Percentiles rank a stretch among this genome's conserved stretches.
Evolutionary conservation across 1,284 basidiomycete genomes (phyloP).

Genomic region (Albatrellus sp.): DNA sequence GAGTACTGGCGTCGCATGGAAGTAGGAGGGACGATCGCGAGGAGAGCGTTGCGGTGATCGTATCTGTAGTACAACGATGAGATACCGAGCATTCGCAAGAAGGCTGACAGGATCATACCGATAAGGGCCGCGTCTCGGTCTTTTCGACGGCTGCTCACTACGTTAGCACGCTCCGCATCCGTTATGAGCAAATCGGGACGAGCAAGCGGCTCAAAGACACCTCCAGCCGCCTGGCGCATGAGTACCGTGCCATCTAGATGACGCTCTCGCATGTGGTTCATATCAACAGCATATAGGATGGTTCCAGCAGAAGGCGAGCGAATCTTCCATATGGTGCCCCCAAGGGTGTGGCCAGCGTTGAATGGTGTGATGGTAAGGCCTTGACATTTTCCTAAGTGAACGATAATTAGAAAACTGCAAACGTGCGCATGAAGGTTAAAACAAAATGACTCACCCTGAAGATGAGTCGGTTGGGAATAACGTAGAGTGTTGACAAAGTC

Average conservation of each 20-base stretch:
- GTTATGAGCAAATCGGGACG: constrained; percentile 90
- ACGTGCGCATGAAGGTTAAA: not conserved
- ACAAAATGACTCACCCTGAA: constrained; percentile 56
- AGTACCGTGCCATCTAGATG: constrained; percentile 93
- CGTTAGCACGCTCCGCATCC: constrained; percentile 75
- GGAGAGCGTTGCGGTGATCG: constrained; percentile 74
- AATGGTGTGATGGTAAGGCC: constrained; percentile 94
- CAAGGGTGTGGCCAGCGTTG: constrained; percentile 90
- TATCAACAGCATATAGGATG: constrained; percentile 88
- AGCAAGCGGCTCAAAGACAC: constrained; percentile 79
- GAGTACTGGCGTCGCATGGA: constrained; percentile 89
- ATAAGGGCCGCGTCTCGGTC: constrained; percentile 86
- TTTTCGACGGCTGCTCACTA: constrained; percentile 78
- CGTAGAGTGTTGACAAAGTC: constrained; percentile 85
- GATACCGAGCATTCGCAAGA: not conserved
- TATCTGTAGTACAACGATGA: constrained; percentile 34
- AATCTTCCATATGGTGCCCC: constrained; percentile 98
- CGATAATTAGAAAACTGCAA: constrained; percentile 1
- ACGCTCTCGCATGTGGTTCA: constrained; percentile 95
- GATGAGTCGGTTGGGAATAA: constrained; percentile 91
- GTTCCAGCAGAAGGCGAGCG: constrained; percentile 94
- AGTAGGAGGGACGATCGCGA: constrained; percentile 74
- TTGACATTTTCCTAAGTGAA: constrained; percentile 65
- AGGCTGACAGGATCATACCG: constrained; percentile 32
- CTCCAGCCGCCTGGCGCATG: constrained; percentile 55